Conservation (phyloP, 2,329 filamentous ascomycete genomes). For the Penicillium griseofulvum region DNA sequence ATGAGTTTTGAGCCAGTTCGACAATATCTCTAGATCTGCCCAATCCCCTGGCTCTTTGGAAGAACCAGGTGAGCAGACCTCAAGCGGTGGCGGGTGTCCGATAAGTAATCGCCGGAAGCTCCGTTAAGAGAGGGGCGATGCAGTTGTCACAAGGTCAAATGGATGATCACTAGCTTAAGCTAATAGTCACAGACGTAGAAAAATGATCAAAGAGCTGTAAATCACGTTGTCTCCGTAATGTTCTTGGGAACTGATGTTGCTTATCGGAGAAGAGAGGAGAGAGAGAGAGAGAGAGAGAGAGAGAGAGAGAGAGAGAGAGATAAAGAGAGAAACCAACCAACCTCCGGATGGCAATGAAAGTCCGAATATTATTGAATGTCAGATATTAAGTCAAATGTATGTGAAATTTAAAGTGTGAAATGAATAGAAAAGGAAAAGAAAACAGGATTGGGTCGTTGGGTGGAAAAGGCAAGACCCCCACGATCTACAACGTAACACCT, state of each 20-base stretch:
- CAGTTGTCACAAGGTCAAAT: slow-evolving; percentile 6
- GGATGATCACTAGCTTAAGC: neutral
- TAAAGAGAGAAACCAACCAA: neutral
- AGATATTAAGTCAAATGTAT: neutral
- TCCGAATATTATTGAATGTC: neutral
- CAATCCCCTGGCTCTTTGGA: slow-evolving; percentile 42
- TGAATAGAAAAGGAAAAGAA: neutral
- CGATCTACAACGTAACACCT: neutral
- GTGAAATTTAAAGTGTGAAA: neutral
- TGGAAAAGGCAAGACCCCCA: neutral
- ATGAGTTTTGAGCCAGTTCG: slow-evolving; percentile 71
- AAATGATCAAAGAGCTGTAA: neutral
- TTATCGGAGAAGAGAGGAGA: neutral
- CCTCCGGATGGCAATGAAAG: neutral
- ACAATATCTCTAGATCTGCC: slow-evolving; percentile 48
- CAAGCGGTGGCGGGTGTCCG: slow-evolving; percentile 25
- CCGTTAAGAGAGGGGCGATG: neutral
- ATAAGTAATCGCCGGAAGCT: slow-evolving; percentile 27
- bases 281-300: neutral
- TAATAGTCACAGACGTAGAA: neutral
- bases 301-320: neutral
- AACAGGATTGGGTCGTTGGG: neutral
- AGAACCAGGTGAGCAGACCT: slow-evolving; percentile 48
- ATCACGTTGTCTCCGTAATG: neutral
- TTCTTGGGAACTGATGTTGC: neutral